A percentile compares a stretch with the other conserved stretches of the same genome.
Evolutionary conservation across 208 protist species (phyloP).

Genomic region (Tetramitus jugosus): DNA sequence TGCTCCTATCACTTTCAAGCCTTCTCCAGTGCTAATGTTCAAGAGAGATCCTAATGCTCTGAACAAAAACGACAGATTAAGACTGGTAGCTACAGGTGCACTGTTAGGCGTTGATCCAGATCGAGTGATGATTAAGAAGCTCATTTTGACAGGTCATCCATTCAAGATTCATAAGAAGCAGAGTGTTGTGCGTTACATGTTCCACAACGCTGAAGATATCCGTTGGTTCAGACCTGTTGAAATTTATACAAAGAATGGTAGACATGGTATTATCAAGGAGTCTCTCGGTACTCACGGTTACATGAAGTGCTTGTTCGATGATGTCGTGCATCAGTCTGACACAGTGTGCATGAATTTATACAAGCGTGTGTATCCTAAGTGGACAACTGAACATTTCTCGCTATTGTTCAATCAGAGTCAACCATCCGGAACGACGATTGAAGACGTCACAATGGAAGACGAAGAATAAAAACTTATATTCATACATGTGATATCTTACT

Average conservation of each 20-base stretch:
- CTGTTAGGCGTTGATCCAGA: constrained; percentile 54
- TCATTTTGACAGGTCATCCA: constrained; percentile 58
- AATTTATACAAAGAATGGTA: constrained; percentile 85
- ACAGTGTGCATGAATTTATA: constrained; percentile 94
- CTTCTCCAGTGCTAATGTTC: constrained; percentile 49
- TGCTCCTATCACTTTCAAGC: constrained; percentile 50
- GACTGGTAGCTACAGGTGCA: constrained; percentile 41
- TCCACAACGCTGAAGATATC: constrained; percentile 88
- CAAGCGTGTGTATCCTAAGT: constrained; percentile 88
- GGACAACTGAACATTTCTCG: constrained; percentile 41
- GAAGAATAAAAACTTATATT: too few relatives aligned
- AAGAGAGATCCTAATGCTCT: constrained; percentile 23
- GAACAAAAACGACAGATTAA: neutral
- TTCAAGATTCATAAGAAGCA: constrained; percentile 60
- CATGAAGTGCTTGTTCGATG: constrained; percentile 89
- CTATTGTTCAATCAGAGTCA: too few relatives aligned
- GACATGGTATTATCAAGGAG: constrained; percentile 85
- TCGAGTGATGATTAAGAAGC: constrained; percentile 60
- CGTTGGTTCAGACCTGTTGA: constrained; percentile 92
- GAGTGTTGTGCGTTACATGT: constrained; percentile 85
- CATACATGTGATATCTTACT: too few relatives aligned
- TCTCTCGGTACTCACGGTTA: constrained; percentile 88
- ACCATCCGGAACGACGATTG: too few relatives aligned
- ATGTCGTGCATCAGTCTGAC: constrained; percentile 83
- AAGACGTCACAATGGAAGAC: too few relatives aligned